Percentiles rank a stretch among this genome's conserved stretches.
Conservation (phyloP, 169 alveolate genomes). For the Eimeria praecox region DNA sequence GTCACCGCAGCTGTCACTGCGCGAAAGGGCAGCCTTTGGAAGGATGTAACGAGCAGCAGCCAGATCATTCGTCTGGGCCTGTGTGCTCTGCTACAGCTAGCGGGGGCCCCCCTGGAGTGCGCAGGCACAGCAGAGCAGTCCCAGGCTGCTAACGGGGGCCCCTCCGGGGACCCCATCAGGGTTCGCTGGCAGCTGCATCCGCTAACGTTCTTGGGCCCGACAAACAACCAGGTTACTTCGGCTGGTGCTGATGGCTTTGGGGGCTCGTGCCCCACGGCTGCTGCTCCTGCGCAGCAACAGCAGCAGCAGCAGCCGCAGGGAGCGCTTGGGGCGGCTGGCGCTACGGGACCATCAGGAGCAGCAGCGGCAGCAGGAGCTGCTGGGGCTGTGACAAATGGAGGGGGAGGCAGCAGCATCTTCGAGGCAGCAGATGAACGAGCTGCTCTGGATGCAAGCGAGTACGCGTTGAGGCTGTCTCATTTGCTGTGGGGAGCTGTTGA, state of each 20-base stretch:
- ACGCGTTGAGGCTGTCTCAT: slow-evolving; percentile 62
- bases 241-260: slow-evolving; percentile 7
- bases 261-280: background rate
- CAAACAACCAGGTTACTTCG: background rate
- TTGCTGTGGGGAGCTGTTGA: slow-evolving; percentile 68
- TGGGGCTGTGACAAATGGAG: background rate
- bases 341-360: background rate
- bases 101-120: slow-evolving; percentile 76
- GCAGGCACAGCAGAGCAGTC: slow-evolving; percentile 59
- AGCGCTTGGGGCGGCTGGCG: background rate
- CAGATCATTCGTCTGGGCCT: slow-evolving; percentile 65
- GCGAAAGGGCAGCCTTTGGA: slow-evolving; percentile 67
- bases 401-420: slow-evolving; percentile 27
- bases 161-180: background rate
- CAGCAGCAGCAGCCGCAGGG: background rate
- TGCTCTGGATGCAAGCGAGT: slow-evolving; percentile 77
- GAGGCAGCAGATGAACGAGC: slow-evolving; percentile 69
- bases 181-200: slow-evolving; percentile 81
- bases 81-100: slow-evolving; percentile 71
- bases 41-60: slow-evolving; percentile 67
- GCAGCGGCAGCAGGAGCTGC: background rate
- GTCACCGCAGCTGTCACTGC: slow-evolving; percentile 55
- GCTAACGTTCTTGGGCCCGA: slow-evolving; percentile 58
- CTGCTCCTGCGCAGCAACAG: background rate
- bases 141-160: slow-evolving; percentile 4